Evolutionary conservation across 306 rosid species (phyloP), one percentile per base, ranked within the genome.

Genomic region (Calophaca sinica): DNA sequence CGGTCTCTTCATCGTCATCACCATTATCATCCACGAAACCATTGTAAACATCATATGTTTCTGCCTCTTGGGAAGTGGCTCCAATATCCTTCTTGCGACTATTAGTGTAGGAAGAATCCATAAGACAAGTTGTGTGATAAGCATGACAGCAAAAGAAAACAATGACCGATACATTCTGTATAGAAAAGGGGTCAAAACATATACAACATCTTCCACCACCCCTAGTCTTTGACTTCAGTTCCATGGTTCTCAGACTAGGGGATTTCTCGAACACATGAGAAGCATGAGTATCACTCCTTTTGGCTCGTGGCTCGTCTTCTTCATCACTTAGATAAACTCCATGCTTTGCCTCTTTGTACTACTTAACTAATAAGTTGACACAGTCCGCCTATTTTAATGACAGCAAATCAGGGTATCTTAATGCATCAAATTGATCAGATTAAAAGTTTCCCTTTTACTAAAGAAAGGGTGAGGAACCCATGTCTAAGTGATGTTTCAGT

Each of bases 181-280:
- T 87, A 2, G 90, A 90, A 76, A 93, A 89, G 13, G 91, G 98
- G 50, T 93, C 92, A 57, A 93, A 93, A 84, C 98, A 93, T 74
- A 93, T 90, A 86, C 98, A 93, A 81, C 98, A 93, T 83, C 98
- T 85, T 76, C 90, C 89, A 32, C 98, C 96, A 50, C 98, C 98
- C 79, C 86, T 73, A 8, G 89, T 86, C 89, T 87, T 93, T 10
- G 98, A 89, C 75, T 89, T 90, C 60, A 82, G 80, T 54, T 74
- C 90, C 70, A 73, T 69, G 70, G 76, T 69, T 81, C 88, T 84
- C 82, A 77, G 62, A 74, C 79, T 81, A 0, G 36, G 44, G 62
- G 89, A 78, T 75, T 86, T 89, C 74, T 90, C 90, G 15, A 69
- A 73, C 20, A 35, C 62, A 42, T 86, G 91, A 78, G 86, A 82